phyloP scores from a whole-genome alignment of 768 basidiomycete species.

The Hygrophoropsis aurantiaca region DNA sequence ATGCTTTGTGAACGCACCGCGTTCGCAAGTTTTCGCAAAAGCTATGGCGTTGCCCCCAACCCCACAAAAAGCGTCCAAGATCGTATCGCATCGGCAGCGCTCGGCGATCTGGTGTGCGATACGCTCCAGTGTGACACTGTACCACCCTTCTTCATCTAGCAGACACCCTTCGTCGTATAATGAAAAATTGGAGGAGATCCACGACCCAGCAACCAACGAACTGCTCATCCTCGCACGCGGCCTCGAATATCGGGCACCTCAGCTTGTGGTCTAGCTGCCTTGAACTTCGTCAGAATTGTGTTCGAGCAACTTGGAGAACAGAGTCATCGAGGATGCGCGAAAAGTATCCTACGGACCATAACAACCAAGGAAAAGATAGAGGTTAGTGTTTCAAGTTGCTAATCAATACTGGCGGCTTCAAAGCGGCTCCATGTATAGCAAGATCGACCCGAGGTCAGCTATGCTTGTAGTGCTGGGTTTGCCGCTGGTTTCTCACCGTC shows the following conservation, averaged over 20 bases:
- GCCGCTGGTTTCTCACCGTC: too few relatives aligned
- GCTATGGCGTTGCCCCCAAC: slow-evolving; percentile 98
- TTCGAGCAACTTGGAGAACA: slow-evolving; percentile 34
- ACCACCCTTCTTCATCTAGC: slow-evolving; percentile 97
- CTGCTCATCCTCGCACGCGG: slow-evolving; percentile 85
- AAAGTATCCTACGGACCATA: slow-evolving; percentile 14
- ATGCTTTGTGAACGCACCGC: slow-evolving; percentile 55
- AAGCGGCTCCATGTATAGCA: too few relatives aligned
- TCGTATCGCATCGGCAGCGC: slow-evolving; percentile 78
- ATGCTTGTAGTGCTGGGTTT: too few relatives aligned
- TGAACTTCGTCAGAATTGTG: slow-evolving; percentile 51
- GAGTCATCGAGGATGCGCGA: slow-evolving; percentile 20
- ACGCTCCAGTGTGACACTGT: slow-evolving; percentile 90
- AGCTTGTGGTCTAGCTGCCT: slow-evolving; percentile 55
- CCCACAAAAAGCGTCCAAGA: slow-evolving; percentile 95
- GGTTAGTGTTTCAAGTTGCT: slow-evolving; percentile 13
- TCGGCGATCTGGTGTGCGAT: slow-evolving; percentile 95
- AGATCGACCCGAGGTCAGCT: too few relatives aligned
- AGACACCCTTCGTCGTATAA: slow-evolving; percentile 80
- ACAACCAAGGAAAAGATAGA: slow-evolving; percentile 20
- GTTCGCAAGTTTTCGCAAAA: slow-evolving; percentile 93
- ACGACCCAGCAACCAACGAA: slow-evolving; percentile 74
- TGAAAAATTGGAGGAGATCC: slow-evolving; percentile 63
- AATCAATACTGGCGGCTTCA: too few relatives aligned
- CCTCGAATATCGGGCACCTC: slow-evolving; percentile 43